Evolutionary conservation across 2,329 filamentous ascomycete species (phyloP), one percentile per base, ranked within the genome.

Genomic region (Talaromyces sp.): DNA sequence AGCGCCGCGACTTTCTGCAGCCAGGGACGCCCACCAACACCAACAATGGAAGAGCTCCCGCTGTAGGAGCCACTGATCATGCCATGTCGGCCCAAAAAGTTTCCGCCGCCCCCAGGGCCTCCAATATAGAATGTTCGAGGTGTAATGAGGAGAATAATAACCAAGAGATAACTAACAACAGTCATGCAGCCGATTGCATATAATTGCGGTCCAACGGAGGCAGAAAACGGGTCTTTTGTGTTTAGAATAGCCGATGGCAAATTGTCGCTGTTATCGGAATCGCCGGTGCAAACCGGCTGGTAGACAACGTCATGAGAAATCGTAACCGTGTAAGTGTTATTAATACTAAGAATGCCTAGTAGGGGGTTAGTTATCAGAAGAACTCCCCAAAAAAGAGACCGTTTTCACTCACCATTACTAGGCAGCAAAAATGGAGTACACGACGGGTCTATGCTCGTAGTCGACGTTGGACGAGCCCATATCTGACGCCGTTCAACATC

Each of bases 151-250:
- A 98, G 86, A 84, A 97, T 96, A 65, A 96, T 91, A 67, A 97
- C 89, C 54, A 98, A 85, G 72, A 96, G 89, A 77, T 96, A 98
- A 55, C 92, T 89, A 56, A 96, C 88, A 60, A 96, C 89, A 0
- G 93, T 98, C 19, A 92, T 92, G 17, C 92, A 91, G 60, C 92
- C 92, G 59, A 98, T 89, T 53, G 93, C 93, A 72, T 97, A 99
- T 69, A 91, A 89, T 75, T 96, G 92, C 15, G 95, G 93, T 52
- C 95, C 93, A 22, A 91, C 92, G 42, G 93, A 96, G 59, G 93
- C 89, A 76, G 96, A 96, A 76, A 99, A 99, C 9, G 92, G 92
- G 70, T 96, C 91, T 65, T 85, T 83, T 59, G 91, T 85, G 74
- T 92, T 86, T 63, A 88, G 84, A 65, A 88, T 76, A 63, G 81